Evolutionary conservation across 352 stramenopile species (phyloP), one percentile per base, ranked within the genome.

Genomic region (Phytophthora aleatoria): DNA sequence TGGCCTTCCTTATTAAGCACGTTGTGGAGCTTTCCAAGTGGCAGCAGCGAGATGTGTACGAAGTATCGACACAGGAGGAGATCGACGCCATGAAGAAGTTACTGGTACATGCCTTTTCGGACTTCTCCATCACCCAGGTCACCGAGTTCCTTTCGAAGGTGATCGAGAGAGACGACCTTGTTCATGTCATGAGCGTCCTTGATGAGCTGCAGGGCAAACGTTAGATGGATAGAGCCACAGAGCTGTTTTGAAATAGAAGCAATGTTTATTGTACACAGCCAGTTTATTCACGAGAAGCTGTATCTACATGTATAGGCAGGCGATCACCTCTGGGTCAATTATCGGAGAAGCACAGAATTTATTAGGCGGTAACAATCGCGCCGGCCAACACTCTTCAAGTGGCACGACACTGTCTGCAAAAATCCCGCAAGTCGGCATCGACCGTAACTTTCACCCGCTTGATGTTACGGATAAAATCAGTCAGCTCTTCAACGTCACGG

Each of bases 1-100:
- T 85, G 35, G 67, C 76, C 42, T 88, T 88, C 39, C 56, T 88
- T 16, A 73, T 88, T 28, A 61, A 84, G 51, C 74, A 79, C 5
- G 28, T 85, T 13, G 54, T 84, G 24, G 64, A 69, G 27, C 50
- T 87, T 16, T 85, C 76, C n/a, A 83, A 68, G 16, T 66, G 43
- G 50, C 49, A 69, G 43, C 48, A 67, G 24, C 52, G 50, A 24
- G 63, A 71, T 39, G 48, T 27, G n/a, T 66, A 67, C 48, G 60
- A 64, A 28, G 53, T 39, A 15, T 67, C 62, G 20, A 67, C 57
- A 33, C 24, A 65, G 13, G 54, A 70, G 13, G 78, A 87, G 55
- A 67, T 81, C 3, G 51, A 72, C 26, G 71, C 67, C 5, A 74
- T 83, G 71, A 76, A 79, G 45, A 55, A 64, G 30, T 50, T 87